Conservation (phyloP, 495 filamentous ascomycete genomes). For the Xylaria telfairii region DNA sequence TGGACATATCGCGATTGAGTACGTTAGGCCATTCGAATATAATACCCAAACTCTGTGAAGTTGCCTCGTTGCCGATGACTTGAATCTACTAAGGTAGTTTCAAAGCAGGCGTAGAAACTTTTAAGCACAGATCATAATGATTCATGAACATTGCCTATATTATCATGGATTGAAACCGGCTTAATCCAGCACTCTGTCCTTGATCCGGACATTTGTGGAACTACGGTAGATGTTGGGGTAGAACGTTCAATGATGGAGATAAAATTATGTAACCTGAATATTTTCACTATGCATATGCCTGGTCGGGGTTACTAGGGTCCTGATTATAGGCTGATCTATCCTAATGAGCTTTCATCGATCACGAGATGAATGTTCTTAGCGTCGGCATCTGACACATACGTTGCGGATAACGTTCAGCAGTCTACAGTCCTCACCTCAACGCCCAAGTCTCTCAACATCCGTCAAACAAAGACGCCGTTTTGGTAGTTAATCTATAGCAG, state of each 20-base stretch:
- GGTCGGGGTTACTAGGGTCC: neutral
- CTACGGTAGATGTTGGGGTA: neutral
- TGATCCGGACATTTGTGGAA: neutral
- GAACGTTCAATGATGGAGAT: neutral
- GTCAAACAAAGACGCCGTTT: neutral
- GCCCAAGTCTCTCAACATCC: neutral
- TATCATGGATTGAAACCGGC: neutral
- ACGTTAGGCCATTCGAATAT: neutral
- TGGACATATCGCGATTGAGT: neutral
- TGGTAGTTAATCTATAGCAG: neutral
- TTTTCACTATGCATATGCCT: neutral
- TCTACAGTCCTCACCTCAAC: neutral
- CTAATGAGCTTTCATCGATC: neutral
- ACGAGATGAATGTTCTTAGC: neutral
- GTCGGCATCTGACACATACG: neutral
- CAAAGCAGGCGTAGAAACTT: neutral
- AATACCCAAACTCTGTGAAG: neutral
- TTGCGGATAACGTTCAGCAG: neutral
- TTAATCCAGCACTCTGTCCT: neutral
- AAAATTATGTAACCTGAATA: neutral
- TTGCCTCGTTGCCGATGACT: too few relatives aligned
- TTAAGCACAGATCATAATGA: neutral
- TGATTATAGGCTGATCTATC: neutral
- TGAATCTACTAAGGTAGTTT: neutral
- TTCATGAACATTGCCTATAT: neutral